Evolutionary conservation across 2,329 filamentous ascomycete species (phyloP).

Genomic region (Colletotrichum sp.): DNA sequence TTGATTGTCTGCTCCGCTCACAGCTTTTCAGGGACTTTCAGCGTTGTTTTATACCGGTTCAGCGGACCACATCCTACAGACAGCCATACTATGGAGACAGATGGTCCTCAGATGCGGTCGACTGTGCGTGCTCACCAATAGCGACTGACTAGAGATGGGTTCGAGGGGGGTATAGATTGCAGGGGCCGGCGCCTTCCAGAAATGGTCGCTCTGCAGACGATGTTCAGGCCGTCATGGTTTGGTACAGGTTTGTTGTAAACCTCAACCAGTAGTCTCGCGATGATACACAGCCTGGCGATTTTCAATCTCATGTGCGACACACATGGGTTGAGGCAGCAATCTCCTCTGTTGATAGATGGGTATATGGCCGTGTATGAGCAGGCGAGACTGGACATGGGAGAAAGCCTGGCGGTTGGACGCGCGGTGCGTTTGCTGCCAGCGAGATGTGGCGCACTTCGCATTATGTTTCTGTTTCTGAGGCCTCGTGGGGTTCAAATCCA

Average conservation of each 20-base stretch:
- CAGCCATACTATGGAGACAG: neutral
- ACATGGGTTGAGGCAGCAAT: neutral
- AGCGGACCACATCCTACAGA: neutral
- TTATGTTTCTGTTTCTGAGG: neutral
- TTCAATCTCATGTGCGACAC: neutral
- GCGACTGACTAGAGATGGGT: neutral
- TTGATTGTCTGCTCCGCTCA: neutral
- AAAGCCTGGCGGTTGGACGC: neutral
- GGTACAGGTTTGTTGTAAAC: neutral
- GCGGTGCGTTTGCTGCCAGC: neutral
- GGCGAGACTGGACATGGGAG: neutral
- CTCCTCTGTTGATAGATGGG: too few relatives aligned
- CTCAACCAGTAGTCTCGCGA: neutral
- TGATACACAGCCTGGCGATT: neutral
- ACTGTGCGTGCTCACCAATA: neutral
- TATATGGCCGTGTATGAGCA: too few relatives aligned
- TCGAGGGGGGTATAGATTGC: neutral
- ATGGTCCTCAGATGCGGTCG: neutral
- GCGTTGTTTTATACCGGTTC: neutral
- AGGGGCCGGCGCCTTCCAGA: neutral
- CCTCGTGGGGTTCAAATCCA: neutral
- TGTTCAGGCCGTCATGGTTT: fast-evolving
- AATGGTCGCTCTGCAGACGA: neutral
- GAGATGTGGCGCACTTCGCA: neutral
- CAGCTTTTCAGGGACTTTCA: neutral